These are phyloP conservation scores for Chenopodium formosanum DNA, from an alignment of 148 eudicot genomes.

Conservation along the genomic window DNA sequence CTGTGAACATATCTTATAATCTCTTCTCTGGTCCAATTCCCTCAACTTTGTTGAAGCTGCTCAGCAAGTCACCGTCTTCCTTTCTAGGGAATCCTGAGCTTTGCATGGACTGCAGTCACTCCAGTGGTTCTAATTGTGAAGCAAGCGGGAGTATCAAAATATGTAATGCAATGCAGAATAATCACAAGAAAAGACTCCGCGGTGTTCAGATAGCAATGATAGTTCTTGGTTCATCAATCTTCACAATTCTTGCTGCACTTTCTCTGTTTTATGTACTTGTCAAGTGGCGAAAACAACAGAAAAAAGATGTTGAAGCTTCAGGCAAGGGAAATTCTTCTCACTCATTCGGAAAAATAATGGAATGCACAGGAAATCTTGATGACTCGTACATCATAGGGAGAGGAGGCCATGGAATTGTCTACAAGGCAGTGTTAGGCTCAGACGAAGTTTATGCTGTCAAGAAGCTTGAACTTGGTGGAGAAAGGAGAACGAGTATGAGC, in stretches of 20 bases:
- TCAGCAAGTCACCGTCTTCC: slow-evolving; percentile 43
- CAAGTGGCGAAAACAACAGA: slow-evolving; percentile 22
- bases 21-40: slow-evolving; percentile 65
- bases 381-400: slow-evolving; percentile 64
- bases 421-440: slow-evolving; percentile 55
- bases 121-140: slow-evolving; percentile 31
- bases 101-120: slow-evolving; percentile 40
- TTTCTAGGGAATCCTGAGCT: slow-evolving; percentile 55
- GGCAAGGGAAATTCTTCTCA: slow-evolving; percentile 43
- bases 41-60: slow-evolving; percentile 32
- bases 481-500: slow-evolving; percentile 38
- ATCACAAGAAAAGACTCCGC: slow-evolving; percentile 21
- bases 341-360: slow-evolving; percentile 49
- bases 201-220: slow-evolving; percentile 39
- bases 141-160: slow-evolving; percentile 24
- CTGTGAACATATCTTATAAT: slow-evolving; percentile 59
- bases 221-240: slow-evolving; percentile 44
- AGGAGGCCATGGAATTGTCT: slow-evolving; percentile 86
- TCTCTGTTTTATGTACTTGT: slow-evolving; percentile 29
- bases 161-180: slow-evolving; percentile 30
- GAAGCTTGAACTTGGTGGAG: slow-evolving; percentile 51
- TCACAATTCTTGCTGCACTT: slow-evolving; percentile 34
- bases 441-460: slow-evolving; percentile 66
- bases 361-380: slow-evolving; percentile 56
- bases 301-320: slow-evolving; percentile 32